Conservation (phyloP, 78 protist species). For the Neovahlkampfia damariscottae region DNA sequence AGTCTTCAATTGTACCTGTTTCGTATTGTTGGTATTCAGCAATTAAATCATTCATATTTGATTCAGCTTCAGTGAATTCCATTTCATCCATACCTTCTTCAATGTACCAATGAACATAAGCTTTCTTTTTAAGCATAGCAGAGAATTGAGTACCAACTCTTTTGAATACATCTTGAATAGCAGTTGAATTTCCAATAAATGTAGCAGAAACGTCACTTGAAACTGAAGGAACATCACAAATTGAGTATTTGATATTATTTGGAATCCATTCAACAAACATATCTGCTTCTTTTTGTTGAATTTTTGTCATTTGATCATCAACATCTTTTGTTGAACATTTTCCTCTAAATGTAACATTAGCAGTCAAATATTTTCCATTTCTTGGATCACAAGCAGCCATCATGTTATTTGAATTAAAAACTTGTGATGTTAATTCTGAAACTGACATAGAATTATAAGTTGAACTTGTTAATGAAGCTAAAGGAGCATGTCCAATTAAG, state of each 20-base stretch:
- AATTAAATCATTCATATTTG: conserved; percentile 57
- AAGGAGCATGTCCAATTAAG: conserved; percentile 61
- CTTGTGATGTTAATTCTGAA: conserved; percentile 67
- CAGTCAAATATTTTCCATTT: conserved; percentile 69
- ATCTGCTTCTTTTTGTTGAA: conserved; percentile 59
- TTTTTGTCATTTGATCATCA: conserved; percentile 63
- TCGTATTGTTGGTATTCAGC: conserved; percentile 68
- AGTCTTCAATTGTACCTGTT: conserved; percentile 43
- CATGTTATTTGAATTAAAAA: conserved; percentile 73
- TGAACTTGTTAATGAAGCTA: conserved; percentile 48
- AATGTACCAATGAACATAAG: conserved; percentile 42
- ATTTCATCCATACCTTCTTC: conserved; percentile 64
- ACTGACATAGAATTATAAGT: conserved; percentile 57
- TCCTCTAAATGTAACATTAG: conserved; percentile 72
- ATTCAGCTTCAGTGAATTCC: conserved; percentile 70
- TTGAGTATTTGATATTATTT: conserved; percentile 62
- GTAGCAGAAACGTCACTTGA: conserved; percentile 28
- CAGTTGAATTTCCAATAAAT: conserved; percentile 31
- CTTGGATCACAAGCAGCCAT: conserved; percentile 68
- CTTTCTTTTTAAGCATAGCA: conserved; percentile 36
- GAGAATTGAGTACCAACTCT: conserved; percentile 26
- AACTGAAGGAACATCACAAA: conserved; percentile 38
- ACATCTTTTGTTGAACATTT: conserved; percentile 67
- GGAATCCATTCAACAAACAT: conserved; percentile 81
- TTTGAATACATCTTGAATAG: conserved; percentile 37